Conservation (phyloP, 2,329 filamentous ascomycete genomes). For the Helotiales sp. region DNA sequence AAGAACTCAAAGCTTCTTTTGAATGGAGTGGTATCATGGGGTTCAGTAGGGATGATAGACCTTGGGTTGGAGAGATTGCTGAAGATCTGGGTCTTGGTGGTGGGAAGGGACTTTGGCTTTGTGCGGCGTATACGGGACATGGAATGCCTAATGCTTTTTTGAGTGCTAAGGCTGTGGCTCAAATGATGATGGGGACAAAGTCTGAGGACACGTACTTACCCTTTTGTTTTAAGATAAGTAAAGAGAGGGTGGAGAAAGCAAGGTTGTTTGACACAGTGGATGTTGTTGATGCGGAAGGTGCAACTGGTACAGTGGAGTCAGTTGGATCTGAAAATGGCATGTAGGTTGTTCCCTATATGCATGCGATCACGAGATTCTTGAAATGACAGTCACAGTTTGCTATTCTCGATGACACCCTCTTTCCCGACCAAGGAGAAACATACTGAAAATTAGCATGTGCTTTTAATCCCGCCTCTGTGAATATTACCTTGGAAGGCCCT, state of each 20-base stretch:
- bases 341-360: too few species aligned
- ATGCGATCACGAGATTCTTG: too few species aligned
- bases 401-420: too few species aligned
- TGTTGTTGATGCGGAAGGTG: constrained; percentile 27
- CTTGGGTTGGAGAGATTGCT: constrained; percentile 72
- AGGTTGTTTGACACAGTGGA: constrained; percentile 27
- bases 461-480: too few species aligned
- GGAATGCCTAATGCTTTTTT: constrained; percentile 75
- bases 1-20: constrained; percentile 46
- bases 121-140: constrained; percentile 70
- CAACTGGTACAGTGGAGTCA: not conserved
- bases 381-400: too few species aligned
- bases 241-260: constrained; percentile 25
- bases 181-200: constrained; percentile 52
- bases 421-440: too few species aligned
- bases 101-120: constrained; percentile 59
- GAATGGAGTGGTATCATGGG: constrained; percentile 83
- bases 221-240: constrained; percentile 36
- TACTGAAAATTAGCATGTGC: too few species aligned
- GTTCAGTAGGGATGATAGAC: constrained; percentile 64
- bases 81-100: constrained; percentile 50
- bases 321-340: too few species aligned
- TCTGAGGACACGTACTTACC: constrained; percentile 46
- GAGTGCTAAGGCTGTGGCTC: constrained; percentile 62
- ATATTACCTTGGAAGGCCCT: too few species aligned